Evolutionary conservation across 2,329 filamentous ascomycete species (phyloP).

Genomic region (Diaporthe humulicola): DNA sequence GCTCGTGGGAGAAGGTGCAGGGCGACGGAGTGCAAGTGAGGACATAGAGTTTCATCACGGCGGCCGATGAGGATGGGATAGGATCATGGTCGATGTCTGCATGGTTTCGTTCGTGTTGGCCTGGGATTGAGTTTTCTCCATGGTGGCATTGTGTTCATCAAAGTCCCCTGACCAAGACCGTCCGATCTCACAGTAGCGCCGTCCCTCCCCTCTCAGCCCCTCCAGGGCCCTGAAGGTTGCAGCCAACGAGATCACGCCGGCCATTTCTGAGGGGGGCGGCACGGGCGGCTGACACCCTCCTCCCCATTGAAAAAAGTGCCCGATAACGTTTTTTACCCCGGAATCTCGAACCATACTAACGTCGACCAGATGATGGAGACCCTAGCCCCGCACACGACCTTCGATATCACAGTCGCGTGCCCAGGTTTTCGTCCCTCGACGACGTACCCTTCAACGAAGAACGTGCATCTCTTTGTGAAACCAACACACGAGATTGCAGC

Average conservation of each 20-base stretch:
- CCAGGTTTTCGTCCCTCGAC: not conserved
- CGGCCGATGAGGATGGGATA: not conserved
- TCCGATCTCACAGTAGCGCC: slow-evolving; percentile 18
- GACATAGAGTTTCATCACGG: not conserved
- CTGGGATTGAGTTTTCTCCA: slow-evolving; percentile 17
- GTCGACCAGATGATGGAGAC: not conserved
- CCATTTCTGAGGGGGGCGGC: slow-evolving; percentile 1
- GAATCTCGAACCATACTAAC: not conserved
- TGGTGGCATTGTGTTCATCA: not conserved
- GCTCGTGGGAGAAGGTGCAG: not conserved
- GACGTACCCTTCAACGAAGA: no score
- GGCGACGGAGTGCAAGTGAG: not conserved
- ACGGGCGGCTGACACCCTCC: slow-evolving; percentile 26
- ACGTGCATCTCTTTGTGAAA: not conserved
- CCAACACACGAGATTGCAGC: not conserved
- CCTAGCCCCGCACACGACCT: slow-evolving; percentile 4
- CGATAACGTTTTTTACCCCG: slow-evolving; percentile 13
- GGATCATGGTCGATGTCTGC: not conserved
- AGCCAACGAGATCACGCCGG: slow-evolving; percentile 27
- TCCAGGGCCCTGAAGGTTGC: slow-evolving; percentile 18
- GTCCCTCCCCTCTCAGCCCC: not conserved
- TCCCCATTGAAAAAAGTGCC: not conserved
- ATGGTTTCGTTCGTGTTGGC: not conserved
- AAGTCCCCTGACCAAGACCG: slow-evolving; percentile 9
- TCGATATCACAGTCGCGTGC: not conserved